A percentile compares a stretch with the other conserved stretches of the same genome.
Conservation (phyloP, 345 rosid genomes). For the Passiflora organensis region DNA sequence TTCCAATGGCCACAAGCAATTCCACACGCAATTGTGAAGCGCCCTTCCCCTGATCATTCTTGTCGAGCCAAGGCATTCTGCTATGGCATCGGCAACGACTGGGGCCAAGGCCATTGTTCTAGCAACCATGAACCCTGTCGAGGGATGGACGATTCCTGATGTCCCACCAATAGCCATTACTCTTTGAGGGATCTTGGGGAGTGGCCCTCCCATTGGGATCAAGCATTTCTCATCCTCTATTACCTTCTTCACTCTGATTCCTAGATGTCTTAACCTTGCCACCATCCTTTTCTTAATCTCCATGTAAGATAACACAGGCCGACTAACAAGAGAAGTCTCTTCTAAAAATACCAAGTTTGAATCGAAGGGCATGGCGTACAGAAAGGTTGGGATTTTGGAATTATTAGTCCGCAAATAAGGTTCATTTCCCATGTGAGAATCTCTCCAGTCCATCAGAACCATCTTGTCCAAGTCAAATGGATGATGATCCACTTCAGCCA, state of each 20-base stretch:
- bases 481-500: conserved; percentile 64
- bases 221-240: conserved; percentile 62
- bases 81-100: conserved; percentile 40
- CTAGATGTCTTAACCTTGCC: conserved; percentile 60
- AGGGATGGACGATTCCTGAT: conserved; percentile 65
- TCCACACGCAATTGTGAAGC: conserved; percentile 50
- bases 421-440: conserved; percentile 58
- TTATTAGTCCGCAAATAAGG: conserved; percentile 44
- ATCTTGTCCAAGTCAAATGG: conserved; percentile 63
- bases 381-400: conserved; percentile 40
- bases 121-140: conserved; percentile 66
- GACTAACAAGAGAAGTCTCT: conserved; percentile 57
- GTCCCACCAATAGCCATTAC: conserved; percentile 63
- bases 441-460: conserved; percentile 80
- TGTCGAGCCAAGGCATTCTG: conserved; percentile 58
- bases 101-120: conserved; percentile 48
- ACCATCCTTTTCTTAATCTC: conserved; percentile 61
- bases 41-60: conserved; percentile 61
- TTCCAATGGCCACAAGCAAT: conserved; percentile 52
- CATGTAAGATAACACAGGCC: conserved; percentile 47
- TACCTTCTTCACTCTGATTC: conserved; percentile 48
- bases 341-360: conserved; percentile 48
- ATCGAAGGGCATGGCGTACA: conserved; percentile 64
- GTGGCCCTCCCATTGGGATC: conserved; percentile 80
- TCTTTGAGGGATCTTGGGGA: conserved; percentile 53